phyloP scores from a whole-genome alignment of 495 filamentous ascomycete genomes.

The Daldinia vernicosa region DNA sequence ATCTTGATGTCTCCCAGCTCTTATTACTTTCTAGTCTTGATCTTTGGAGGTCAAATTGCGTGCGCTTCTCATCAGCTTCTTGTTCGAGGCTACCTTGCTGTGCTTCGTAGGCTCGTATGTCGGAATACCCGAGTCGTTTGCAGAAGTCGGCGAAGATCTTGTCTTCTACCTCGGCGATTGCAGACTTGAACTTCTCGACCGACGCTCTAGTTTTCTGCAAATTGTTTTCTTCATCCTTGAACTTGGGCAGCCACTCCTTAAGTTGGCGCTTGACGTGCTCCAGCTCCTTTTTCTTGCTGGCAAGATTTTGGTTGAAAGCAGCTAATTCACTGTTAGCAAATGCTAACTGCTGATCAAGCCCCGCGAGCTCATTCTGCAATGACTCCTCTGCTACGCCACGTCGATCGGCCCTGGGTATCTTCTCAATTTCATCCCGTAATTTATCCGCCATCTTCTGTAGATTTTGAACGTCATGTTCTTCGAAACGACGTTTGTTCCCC shows the following conservation, averaged over 20 bases:
- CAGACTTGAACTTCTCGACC: conserved; percentile 74
- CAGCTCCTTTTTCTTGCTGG: conserved; percentile 85
- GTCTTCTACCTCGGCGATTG: conserved; percentile 87
- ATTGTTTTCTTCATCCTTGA: conserved; percentile 71
- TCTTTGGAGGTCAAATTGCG: conserved; percentile 86
- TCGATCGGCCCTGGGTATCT: conserved; percentile 77
- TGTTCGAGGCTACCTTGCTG: conserved; percentile 92
- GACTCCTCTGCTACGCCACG: conserved; percentile 79
- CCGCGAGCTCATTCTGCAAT: conserved; percentile 79
- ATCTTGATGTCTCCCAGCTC: conserved; percentile 76
- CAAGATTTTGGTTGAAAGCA: conserved; percentile 83
- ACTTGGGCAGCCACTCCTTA: conserved; percentile 78
- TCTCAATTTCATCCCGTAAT: conserved; percentile 73
- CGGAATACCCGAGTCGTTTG: conserved; percentile 81
- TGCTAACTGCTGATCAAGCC: conserved; percentile 79
- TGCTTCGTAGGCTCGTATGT: conserved; percentile 91
- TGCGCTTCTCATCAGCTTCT: conserved; percentile 84
- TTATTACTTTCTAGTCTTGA: conserved; percentile 80
- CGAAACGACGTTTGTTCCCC: conserved; percentile 78
- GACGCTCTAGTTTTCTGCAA: conserved; percentile 71
- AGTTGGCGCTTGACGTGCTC: conserved; percentile 75
- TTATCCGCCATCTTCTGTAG: conserved; percentile 73
- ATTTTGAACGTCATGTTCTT: conserved; percentile 86
- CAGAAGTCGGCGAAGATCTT: conserved; percentile 90
- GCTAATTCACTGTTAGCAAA: conserved; percentile 79